These are phyloP conservation scores for Tetraselmis chui DNA, from an alignment of 139 green algal species.

Conservation along the genomic window DNA sequence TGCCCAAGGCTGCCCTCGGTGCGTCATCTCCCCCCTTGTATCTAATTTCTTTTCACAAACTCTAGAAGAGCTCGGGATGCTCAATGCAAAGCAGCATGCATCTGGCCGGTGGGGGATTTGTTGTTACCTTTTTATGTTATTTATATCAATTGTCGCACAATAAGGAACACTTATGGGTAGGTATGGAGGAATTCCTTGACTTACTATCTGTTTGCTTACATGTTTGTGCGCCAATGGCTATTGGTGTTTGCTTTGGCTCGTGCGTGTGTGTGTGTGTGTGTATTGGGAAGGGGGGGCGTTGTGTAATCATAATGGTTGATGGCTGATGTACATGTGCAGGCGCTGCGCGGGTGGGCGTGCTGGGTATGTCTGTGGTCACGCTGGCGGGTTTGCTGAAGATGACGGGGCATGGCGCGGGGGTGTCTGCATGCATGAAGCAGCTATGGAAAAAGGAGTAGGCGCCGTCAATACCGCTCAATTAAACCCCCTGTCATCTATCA, in stretches of 20 bases:
- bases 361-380: slow-evolving; percentile 44
- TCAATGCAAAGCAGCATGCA: too few species aligned
- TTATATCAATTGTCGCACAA: background rate
- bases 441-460: slow-evolving; percentile 43
- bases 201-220: background rate
- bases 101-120: too few species aligned
- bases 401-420: slow-evolving; percentile 50
- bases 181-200: background rate
- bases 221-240: background rate
- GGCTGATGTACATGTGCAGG: slow-evolving; percentile 28
- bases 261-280: background rate
- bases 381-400: slow-evolving; percentile 66
- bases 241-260: background rate
- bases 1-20: slow-evolving; percentile 49
- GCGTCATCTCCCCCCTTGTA: background rate
- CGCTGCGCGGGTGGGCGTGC: slow-evolving; percentile 36
- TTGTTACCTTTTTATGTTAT: too few species aligned
- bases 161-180: background rate
- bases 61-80: too few species aligned
- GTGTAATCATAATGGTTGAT: background rate
- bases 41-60: background rate
- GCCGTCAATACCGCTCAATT: slow-evolving; percentile 33
- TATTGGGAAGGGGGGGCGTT: background rate
- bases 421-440: slow-evolving; percentile 49
- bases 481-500: slow-evolving; percentile 42